Base-by-base conservation (phyloP, 192 early-diverging fungal species). In the Neocallimastix lanati region DNA sequence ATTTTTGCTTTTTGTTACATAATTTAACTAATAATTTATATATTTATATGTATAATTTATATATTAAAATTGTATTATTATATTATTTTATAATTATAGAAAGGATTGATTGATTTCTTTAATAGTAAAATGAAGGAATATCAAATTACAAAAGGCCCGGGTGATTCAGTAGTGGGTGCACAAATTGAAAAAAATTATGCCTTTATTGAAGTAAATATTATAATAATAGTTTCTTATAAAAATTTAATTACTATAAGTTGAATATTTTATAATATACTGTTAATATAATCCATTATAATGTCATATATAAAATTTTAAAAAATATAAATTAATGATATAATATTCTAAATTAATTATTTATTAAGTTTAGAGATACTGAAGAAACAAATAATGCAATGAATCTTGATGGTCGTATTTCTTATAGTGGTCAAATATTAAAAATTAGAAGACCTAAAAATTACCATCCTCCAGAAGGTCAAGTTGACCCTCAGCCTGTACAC, bases 181-280 rank as follows among this genome's bases (percentile, higher is more conserved):
- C 94, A 96, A 83, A 93, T 98, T 76, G 96, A 98, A n/a, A 96
- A 96, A 84, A 93, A 93, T 81, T 98, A 95, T 86, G 95, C 96
- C 21, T 97, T 98, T 89, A 90, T 96, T 27, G 96, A 99, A 82
- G 94, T 95, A 89, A 67, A 76, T 77, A 15, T 29, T 35, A 78
- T 33, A 29, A 29, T 13, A 35, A n/a, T n/a, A n/a, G n/a, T n/a
- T n/a, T n/a, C n/a, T n/a, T n/a, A n/a, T n/a, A n/a, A n/a, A n/a
- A n/a, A n/a, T n/a, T n/a, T n/a, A n/a, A n/a, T n/a, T n/a, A n/a
- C n/a, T n/a, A n/a, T n/a, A n/a, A n/a, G n/a, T n/a, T n/a, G n/a
- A n/a, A n/a, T n/a, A n/a, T n/a, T n/a, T n/a, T n/a, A n/a, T n/a
- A n/a, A n/a, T n/a, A n/a, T n/a, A n/a, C n/a, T n/a, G n/a, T n/a